Conservation (phyloP, 495 filamentous ascomycete genomes). For the Aspergillus funiculosus region DNA sequence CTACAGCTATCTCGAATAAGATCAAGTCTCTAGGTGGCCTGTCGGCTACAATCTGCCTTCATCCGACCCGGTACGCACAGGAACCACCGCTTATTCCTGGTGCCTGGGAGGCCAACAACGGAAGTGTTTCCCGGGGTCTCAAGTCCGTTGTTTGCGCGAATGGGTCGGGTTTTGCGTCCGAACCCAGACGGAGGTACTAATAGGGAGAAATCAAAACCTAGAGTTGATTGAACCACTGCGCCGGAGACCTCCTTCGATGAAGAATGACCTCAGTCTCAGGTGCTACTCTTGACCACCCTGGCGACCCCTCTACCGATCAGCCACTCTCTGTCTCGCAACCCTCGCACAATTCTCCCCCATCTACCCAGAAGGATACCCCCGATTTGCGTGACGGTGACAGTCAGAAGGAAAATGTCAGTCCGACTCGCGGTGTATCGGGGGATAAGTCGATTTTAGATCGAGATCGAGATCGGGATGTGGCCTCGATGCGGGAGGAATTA, state of each 20-base stretch:
- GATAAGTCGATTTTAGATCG: slow-evolving; percentile 7
- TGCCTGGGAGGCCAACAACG: neutral
- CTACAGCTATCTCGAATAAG: too few species aligned
- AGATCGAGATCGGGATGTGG: slow-evolving; percentile 1
- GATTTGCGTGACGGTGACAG: slow-evolving; percentile 9
- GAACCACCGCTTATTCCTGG: neutral
- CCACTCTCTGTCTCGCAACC: slow-evolving; percentile 5
- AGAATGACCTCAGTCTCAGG: slow-evolving; percentile 22
- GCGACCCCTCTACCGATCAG: slow-evolving; percentile 20
- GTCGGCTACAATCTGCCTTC: too few species aligned
- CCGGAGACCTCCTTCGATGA: slow-evolving; percentile 18
- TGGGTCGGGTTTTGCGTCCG: slow-evolving; percentile 16
- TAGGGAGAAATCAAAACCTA: slow-evolving; percentile 7
- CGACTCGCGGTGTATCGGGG: slow-evolving; percentile 2
- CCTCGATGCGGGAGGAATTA: slow-evolving; percentile 12
- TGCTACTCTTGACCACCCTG: slow-evolving; percentile 21
- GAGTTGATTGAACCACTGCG: neutral
- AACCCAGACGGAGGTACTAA: slow-evolving; percentile 16
- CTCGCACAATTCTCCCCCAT: slow-evolving; percentile 5
- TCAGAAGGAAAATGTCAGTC: slow-evolving; percentile 19
- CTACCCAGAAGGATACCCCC: neutral
- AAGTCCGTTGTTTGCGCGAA: slow-evolving; percentile 15
- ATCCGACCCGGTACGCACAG: too few species aligned
- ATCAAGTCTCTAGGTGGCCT: too few species aligned
- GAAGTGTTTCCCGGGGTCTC: neutral